Evolutionary conservation across 768 basidiomycete species (phyloP).

Genomic region (Tylopilus sp.): DNA sequence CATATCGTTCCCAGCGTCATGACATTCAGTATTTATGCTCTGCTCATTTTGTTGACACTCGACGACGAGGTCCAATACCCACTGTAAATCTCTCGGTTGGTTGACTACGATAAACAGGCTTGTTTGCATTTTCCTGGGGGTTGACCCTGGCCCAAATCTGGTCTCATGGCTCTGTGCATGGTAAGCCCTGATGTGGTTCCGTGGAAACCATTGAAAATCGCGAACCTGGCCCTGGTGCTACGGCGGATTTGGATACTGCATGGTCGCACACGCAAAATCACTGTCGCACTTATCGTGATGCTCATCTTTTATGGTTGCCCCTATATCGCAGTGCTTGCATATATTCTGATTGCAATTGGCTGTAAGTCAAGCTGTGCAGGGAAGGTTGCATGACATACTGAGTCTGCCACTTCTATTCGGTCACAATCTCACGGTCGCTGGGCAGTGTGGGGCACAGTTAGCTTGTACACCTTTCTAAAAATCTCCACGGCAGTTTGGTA

Average conservation of each 20-base stretch:
- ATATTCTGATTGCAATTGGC: background rate
- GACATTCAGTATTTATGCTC: background rate
- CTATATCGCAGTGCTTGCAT: background rate
- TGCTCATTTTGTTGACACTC: slow-evolving; percentile 1
- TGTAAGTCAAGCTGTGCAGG: background rate
- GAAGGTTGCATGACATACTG: background rate
- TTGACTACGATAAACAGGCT: background rate
- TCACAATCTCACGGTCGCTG: background rate
- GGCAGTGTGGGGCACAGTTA: background rate
- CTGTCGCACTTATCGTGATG: background rate
- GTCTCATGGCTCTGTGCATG: background rate
- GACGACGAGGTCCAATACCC: slow-evolving; percentile 1
- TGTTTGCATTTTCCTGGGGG: background rate
- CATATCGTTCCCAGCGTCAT: background rate
- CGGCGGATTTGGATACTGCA: slow-evolving; percentile 1
- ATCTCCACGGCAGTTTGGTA: too few relatives aligned
- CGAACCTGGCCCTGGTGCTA: background rate
- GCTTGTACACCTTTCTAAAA: too few relatives aligned
- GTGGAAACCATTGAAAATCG: background rate
- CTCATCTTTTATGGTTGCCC: background rate
- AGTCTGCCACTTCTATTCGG: background rate
- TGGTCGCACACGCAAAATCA: background rate
- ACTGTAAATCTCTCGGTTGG: background rate
- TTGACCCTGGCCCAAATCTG: background rate
- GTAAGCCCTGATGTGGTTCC: background rate